Evolutionary conservation across 2,329 filamentous ascomycete species (phyloP).

Genomic region (Cladosporium sp.): DNA sequence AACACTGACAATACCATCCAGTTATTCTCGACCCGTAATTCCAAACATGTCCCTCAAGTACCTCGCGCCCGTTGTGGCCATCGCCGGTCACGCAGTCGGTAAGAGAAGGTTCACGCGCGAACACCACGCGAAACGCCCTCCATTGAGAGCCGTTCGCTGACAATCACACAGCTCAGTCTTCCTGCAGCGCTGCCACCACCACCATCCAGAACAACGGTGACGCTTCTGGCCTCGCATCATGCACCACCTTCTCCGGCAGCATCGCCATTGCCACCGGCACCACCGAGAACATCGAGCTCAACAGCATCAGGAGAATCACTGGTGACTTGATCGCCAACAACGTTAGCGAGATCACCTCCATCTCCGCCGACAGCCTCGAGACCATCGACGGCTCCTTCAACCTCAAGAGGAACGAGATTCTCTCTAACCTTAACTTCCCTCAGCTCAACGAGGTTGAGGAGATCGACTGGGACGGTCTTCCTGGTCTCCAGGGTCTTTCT

Average conservation of each 20-base stretch:
- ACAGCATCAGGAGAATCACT: slow-evolving; percentile 57
- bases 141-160: not conserved
- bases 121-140: slow-evolving; percentile 1
- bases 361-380: slow-evolving; percentile 51
- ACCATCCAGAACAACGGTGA: slow-evolving; percentile 60
- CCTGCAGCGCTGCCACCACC: slow-evolving; percentile 44
- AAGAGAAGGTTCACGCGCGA: slow-evolving; percentile 25
- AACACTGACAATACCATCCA: slow-evolving; percentile 5
- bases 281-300: slow-evolving; percentile 57
- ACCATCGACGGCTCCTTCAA: slow-evolving; percentile 67
- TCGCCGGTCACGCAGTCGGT: slow-evolving; percentile 50
- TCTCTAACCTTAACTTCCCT: slow-evolving; percentile 65
- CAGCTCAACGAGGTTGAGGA: slow-evolving; percentile 60
- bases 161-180: slow-evolving; percentile 21
- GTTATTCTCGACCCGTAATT: slow-evolving; percentile 14
- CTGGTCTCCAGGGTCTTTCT: slow-evolving; percentile 54
- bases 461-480: slow-evolving; percentile 71
- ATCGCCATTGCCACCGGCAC: slow-evolving; percentile 60
- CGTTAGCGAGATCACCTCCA: slow-evolving; percentile 58
- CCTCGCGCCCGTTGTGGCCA: slow-evolving; percentile 53
- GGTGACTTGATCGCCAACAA: slow-evolving; percentile 50
- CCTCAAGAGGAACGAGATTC: slow-evolving; percentile 63
- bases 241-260: slow-evolving; percentile 65
- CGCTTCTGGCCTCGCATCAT: slow-evolving; percentile 56
- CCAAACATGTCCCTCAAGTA: slow-evolving; percentile 52